Percentiles rank a stretch among this genome's conserved stretches.
These are phyloP conservation scores for Chalciporus sp. DNA, from an alignment of 1,284 basidiomycete species.

Conservation along the genomic window DNA sequence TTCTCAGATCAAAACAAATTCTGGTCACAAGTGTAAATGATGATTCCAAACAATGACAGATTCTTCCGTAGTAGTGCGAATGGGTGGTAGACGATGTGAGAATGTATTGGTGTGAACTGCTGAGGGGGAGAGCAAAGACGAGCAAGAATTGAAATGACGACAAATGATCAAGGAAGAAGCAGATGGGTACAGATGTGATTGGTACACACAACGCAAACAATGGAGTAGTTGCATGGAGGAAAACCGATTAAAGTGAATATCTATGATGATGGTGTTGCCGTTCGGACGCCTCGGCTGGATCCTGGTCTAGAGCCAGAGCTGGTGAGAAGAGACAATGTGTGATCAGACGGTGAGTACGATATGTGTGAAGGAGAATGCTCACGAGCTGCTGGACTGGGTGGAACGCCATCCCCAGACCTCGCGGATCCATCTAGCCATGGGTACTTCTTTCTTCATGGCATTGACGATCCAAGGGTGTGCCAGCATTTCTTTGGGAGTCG, in stretches of 20 bases:
- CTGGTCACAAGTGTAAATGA: constrained; percentile 5
- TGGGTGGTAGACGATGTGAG: constrained; percentile 9
- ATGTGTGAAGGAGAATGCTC: constrained; percentile 2
- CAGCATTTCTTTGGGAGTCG: constrained; percentile 85
- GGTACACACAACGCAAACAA: constrained; percentile 21
- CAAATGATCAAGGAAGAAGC: background rate
- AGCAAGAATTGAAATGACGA: constrained; percentile 12
- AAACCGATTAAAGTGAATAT: constrained; percentile 9
- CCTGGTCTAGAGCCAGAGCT: constrained; percentile 40
- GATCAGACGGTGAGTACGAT: background rate
- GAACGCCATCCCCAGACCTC: constrained; percentile 83
- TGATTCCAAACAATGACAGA: constrained; percentile 23
- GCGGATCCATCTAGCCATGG: constrained; percentile 90
- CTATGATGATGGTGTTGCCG: constrained; percentile 24
- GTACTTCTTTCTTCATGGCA: constrained; percentile 80
- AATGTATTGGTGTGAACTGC: constrained; percentile 23
- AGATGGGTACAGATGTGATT: constrained; percentile 26
- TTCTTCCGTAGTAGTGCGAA: constrained; percentile 14
- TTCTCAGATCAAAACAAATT: background rate
- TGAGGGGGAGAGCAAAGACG: constrained; percentile 17
- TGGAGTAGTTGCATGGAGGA: constrained; percentile 1
- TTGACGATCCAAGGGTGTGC: constrained; percentile 86
- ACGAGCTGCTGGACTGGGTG: constrained; percentile 32
- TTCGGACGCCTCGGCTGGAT: constrained; percentile 40
- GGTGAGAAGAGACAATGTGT: background rate